Evolutionary conservation across 2,329 filamentous ascomycete species (phyloP), one percentile per base, ranked within the genome.

Genomic region (Trichophyton mentagrophytes): DNA sequence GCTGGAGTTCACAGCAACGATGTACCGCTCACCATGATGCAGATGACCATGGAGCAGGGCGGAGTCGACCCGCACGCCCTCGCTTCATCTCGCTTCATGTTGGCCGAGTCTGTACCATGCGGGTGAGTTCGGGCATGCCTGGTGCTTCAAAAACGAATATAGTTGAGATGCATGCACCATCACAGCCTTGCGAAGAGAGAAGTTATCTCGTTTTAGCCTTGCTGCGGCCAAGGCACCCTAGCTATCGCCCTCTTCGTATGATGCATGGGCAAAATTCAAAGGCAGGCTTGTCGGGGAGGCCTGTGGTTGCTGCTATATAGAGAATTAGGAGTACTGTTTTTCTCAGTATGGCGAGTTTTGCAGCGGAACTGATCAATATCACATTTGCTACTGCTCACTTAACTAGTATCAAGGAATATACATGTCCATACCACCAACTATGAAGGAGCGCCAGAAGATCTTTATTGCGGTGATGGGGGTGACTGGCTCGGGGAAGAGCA

Each of bases 401-500:
- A 38, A 38, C 8, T 9, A 53, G 17, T 25, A 30, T 25, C 5
- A 53, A 7, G 15, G 17, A 17, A 11, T 13, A 27, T 22, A 60
- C 25, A 57, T 46, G 17, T 13, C 46, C 25, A 56, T 53, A 56
- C 59, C 38, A 30, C 51, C 51, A 20, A 27, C 51, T 4, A 55
- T 58, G 56, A 58, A 46, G 38, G 22, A 59, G 13, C 40, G 40
- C n/a, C 60, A 38, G 56, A 57, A 61, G 27, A 58, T 61, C 46
- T 57, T 66, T 42, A 74, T 75, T 40, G 74, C 72, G 0, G 70
- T 77, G 0, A 73, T 77, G 69, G 76, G 76, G 1, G 64, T 74
- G 36, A 77, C 75, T 0, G 76, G 76, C 0, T 64, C 70, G 0
- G 76, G 76, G 1, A 77, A 77, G 61, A 72, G 69, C 36, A 67